These are phyloP conservation scores for Aspergillus nanangensis DNA, from an alignment of 495 filamentous ascomycete species.

Conservation along the genomic window DNA sequence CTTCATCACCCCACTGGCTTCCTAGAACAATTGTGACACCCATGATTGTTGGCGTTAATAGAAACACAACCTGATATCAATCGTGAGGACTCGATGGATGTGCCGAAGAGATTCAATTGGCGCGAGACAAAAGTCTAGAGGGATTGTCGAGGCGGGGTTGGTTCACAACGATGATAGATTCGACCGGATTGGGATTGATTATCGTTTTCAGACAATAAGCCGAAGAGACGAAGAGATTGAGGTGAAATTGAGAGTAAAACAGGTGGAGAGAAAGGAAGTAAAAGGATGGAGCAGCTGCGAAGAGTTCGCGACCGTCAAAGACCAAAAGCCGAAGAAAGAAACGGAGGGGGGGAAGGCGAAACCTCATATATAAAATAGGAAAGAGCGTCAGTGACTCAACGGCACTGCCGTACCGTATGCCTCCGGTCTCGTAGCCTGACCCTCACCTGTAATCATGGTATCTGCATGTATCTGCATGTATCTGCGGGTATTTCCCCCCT, in stretches of 20 bases:
- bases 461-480: too few species aligned
- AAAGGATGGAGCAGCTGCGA: constrained; percentile 25
- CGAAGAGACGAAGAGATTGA: constrained; percentile 3
- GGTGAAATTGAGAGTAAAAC: too few species aligned
- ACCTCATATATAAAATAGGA: constrained; percentile 9
- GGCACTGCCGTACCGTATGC: constrained; percentile 2
- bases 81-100: background rate
- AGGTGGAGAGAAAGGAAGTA: constrained; percentile 6
- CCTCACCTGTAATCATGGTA: too few species aligned
- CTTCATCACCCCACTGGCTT: constrained; percentile 69
- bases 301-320: constrained; percentile 26
- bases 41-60: constrained; percentile 30
- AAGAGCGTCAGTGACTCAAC: constrained; percentile 12
- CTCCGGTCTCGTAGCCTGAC: background rate
- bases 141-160: too few species aligned
- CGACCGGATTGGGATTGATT: too few species aligned
- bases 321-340: constrained; percentile 24
- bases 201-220: background rate
- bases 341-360: constrained; percentile 18
- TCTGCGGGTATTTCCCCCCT: too few species aligned
- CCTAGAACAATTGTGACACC: constrained; percentile 57
- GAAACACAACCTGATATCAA: background rate
- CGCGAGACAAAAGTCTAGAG: background rate
- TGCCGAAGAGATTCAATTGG: background rate
- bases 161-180: too few species aligned